These are phyloP conservation scores for Globisporangium cederbergense DNA, from an alignment of 352 stramenopile genomes.

Conservation along the genomic window DNA sequence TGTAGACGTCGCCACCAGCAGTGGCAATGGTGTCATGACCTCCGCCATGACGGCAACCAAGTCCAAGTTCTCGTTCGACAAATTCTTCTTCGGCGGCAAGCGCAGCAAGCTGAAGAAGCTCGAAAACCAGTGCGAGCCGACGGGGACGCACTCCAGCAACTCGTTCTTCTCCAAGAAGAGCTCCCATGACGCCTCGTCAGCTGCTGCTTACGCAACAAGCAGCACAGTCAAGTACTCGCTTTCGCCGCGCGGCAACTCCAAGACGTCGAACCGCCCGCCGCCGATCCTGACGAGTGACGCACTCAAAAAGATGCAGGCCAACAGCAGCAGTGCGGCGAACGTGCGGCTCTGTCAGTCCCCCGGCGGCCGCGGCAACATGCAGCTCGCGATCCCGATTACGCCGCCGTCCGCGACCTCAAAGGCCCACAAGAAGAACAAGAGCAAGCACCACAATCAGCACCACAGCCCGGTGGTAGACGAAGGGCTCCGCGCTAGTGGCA, in stretches of 20 bases:
- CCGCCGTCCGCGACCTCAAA: constrained; percentile 16
- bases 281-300: constrained; percentile 18
- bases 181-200: background rate
- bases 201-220: background rate
- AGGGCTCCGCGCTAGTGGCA: constrained; percentile 13
- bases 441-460: background rate
- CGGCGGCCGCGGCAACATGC: constrained; percentile 29
- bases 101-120: constrained; percentile 20
- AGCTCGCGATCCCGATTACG: constrained; percentile 38
- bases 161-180: constrained; percentile 17
- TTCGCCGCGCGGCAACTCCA: constrained; percentile 10
- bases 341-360: constrained; percentile 36
- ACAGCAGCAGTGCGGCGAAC: background rate
- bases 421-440: constrained; percentile 6
- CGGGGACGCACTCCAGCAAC: background rate
- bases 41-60: background rate
- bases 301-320: constrained; percentile 1
- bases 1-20: background rate
- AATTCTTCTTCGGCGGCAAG: constrained; percentile 19
- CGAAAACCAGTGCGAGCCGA: background rate
- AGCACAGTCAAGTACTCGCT: background rate
- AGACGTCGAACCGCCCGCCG: constrained; percentile 22
- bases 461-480: background rate
- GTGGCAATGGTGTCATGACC: background rate
- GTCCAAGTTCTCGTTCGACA: constrained; percentile 28